phyloP scores from a whole-genome alignment of 2,329 filamentous ascomycete genomes.

The Cladorrhinum sp. region DNA sequence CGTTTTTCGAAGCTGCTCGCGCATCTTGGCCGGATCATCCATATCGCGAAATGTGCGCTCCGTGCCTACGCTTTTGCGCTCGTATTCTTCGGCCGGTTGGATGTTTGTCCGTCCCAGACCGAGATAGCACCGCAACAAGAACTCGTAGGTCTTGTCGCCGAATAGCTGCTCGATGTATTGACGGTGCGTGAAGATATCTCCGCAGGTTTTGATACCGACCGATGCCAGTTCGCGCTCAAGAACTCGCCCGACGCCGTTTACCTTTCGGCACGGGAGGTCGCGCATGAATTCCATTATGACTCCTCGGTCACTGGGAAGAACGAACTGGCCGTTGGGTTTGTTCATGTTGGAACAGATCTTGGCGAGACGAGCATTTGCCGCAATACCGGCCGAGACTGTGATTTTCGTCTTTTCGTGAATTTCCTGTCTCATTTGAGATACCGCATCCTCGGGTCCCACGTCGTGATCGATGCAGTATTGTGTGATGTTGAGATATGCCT shows the following conservation, averaged over 20 bases:
- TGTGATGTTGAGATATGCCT: conserved; percentile 95
- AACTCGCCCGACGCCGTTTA: conserved; percentile 92
- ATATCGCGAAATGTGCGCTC: conserved; percentile 89
- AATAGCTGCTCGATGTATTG: conserved; percentile 74
- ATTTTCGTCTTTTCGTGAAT: conserved; percentile 74
- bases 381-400: conserved; percentile 91
- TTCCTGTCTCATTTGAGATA: conserved; percentile 73
- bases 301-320: conserved; percentile 66
- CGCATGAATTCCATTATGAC: conserved; percentile 84
- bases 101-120: conserved; percentile 83
- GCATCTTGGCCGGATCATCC: conserved; percentile 62
- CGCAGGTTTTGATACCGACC: conserved; percentile 82
- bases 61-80: conserved; percentile 85
- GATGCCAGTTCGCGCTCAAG: conserved; percentile 87
- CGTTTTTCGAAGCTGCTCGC: conserved; percentile 73
- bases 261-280: conserved; percentile 78
- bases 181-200: conserved; percentile 77
- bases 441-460: conserved; percentile 67
- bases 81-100: conserved; percentile 82
- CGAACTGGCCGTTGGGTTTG: conserved; percentile 92
- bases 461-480: conserved; percentile 70
- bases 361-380: conserved; percentile 86
- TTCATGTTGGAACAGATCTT: conserved; percentile 96
- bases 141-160: conserved; percentile 86
- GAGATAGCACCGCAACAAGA: conserved; percentile 78